Evolutionary conservation across 2,329 filamentous ascomycete genomes (phyloP), one percentile per base, ranked within the genome.

Genomic region (Colletotrichum sp.): DNA sequence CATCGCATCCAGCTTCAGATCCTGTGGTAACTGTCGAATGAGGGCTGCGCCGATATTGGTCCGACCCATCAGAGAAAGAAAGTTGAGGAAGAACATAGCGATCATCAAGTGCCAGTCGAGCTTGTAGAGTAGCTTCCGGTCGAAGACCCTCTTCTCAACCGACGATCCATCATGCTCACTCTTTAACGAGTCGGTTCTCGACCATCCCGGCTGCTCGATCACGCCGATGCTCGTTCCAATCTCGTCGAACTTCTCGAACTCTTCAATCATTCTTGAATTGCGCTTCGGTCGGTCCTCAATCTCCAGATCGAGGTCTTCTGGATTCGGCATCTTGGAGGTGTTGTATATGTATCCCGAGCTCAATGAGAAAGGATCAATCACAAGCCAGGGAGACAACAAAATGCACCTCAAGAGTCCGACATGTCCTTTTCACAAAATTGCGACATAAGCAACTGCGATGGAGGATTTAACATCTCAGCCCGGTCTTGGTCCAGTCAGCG

Each of bases 41-140:
- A 80, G 76, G 3, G 78, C 77, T 6, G 79, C 78, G 4, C 78
- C 79, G 30, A 80, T 79, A n/a, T 79, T 80, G n/a, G 79, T 80
- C 6, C 79, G 77, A 16, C 78, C 79, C 72, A 80, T 80, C 21
- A 80, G 76, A 8, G 79, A 80, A 5, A 80, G 61, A 38, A 81
- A 81, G 73, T 81, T 81, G 43, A 81, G 73, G 58, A 81, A 80
- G 32, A 82, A 77, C 66, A 81, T 80, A 2, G 80, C 79, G 3
- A 78, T 48, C 34, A 81, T 77, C 34, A 81, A 58, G 38, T 77
- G 75, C 66, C 71, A 43, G 16, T 78, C 77, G 3, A 85, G 76
- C 16, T 76, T 69, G 24, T 73, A 73, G 3, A 83, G 70, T 16
- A 86, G 78, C 77, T 85, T 84, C 43, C 28, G 28, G 30, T 75